A percentile compares a stretch with the other conserved stretches of the same genome.
Evolutionary conservation across 176 grass and related monocot genomes (phyloP).

Genomic region (Phragmites australis): DNA sequence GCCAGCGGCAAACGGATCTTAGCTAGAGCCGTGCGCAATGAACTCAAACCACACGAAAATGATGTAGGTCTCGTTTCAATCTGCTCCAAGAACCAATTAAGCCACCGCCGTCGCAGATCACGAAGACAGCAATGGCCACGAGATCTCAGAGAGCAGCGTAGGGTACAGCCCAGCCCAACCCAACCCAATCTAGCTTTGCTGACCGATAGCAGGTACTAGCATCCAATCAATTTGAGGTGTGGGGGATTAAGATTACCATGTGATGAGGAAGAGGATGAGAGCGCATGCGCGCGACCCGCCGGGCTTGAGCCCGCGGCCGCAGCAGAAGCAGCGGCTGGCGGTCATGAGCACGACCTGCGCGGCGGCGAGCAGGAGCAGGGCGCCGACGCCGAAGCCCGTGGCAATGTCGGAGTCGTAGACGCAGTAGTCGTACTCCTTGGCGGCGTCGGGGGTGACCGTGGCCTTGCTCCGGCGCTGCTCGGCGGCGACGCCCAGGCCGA

Average conservation of each 20-base stretch:
- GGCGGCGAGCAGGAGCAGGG: conserved; percentile 67
- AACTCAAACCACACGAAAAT: not conserved
- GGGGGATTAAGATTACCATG: conserved; percentile 49
- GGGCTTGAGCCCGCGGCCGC: conserved; percentile 72
- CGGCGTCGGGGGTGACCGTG: conserved; percentile 55
- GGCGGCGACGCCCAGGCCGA: conserved; percentile 85
- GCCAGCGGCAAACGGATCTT: conserved; percentile 23
- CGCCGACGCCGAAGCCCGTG: conserved; percentile 78
- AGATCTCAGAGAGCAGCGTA: not conserved
- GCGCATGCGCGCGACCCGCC: conserved; percentile 76
- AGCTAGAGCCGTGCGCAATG: not conserved
- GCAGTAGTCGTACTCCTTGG: conserved; percentile 75
- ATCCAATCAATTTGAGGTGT: not conserved
- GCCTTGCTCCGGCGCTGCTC: conserved; percentile 93
- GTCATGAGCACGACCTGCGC: conserved; percentile 65
- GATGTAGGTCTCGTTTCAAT: conserved; percentile 4
- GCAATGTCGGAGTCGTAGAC: conserved; percentile 84
- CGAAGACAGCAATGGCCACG: not conserved
- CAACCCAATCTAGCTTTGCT: not conserved
- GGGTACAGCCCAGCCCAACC: no score
- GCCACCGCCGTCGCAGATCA: not conserved
- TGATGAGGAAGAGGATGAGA: conserved; percentile 70
- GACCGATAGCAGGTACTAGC: no score
- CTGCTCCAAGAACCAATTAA: not conserved
- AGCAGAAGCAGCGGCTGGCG: conserved; percentile 87